These are phyloP conservation scores for Fusarium mexicanum DNA, from an alignment of 2,329 filamentous ascomycete genomes.

Conservation along the genomic window DNA sequence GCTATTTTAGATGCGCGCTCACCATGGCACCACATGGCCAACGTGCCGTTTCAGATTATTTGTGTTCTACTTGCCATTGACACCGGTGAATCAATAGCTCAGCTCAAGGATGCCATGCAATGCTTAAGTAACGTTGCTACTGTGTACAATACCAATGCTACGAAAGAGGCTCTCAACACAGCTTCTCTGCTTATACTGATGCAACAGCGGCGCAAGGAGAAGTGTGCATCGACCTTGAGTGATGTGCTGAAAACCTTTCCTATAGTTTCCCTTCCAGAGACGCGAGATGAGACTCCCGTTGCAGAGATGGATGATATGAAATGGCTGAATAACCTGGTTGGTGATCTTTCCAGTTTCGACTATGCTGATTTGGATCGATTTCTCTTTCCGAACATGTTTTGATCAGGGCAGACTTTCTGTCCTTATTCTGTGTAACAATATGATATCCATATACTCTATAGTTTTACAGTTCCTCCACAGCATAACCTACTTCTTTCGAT, in stretches of 20 bases:
- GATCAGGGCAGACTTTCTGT: accelerated
- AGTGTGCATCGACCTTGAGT: constrained; percentile 50
- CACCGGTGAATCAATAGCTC: constrained; percentile 56
- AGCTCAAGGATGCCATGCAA: constrained; percentile 62
- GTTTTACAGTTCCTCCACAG: accelerated
- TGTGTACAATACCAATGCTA: constrained; percentile 57
- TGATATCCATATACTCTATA: background rate
- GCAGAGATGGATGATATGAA: constrained; percentile 37
- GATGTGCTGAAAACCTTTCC: constrained; percentile 52
- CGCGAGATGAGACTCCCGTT: background rate
- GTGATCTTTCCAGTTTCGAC: constrained; percentile 55
- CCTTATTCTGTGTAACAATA: accelerated
- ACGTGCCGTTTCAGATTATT: constrained; percentile 68
- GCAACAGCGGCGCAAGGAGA: constrained; percentile 61
- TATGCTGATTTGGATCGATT: constrained; percentile 57
- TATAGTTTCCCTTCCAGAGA: constrained; percentile 23
- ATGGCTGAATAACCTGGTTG: constrained; percentile 54
- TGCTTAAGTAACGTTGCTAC: constrained; percentile 54
- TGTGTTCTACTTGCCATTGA: constrained; percentile 66
- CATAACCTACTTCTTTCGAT: constrained; percentile 54
- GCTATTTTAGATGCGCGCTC: constrained; percentile 54
- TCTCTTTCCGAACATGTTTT: constrained; percentile 37
- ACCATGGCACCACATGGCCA: constrained; percentile 69
- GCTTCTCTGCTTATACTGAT: constrained; percentile 63
- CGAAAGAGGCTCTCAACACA: constrained; percentile 63